phyloP scores from a whole-genome alignment of 352 stramenopile species.

The Globisporangium heterothallicum region DNA sequence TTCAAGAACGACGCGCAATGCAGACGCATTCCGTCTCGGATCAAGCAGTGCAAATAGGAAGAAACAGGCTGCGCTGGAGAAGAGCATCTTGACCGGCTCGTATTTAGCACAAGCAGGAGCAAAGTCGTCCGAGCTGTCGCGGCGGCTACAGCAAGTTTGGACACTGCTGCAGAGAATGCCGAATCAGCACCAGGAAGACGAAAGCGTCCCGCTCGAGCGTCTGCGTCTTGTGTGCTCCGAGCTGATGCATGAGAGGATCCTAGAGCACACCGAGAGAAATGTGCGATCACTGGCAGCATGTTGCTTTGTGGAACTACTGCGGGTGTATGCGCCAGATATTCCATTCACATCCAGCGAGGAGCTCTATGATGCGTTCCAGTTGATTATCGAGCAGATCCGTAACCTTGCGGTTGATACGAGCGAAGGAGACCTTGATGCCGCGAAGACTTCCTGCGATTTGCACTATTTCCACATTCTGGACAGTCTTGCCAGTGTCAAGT shows the following conservation, averaged over 20 bases:
- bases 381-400: slow-evolving; percentile 59
- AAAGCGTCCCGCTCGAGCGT: slow-evolving; percentile 25
- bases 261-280: slow-evolving; percentile 41
- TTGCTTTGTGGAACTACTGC: slow-evolving; percentile 69
- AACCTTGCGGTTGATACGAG: slow-evolving; percentile 21
- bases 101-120: slow-evolving; percentile 24
- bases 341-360: slow-evolving; percentile 63
- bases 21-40: neutral
- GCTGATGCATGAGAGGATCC: slow-evolving; percentile 44
- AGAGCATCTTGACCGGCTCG: slow-evolving; percentile 9
- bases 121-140: slow-evolving; percentile 36
- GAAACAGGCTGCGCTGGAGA: slow-evolving; percentile 1
- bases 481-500: slow-evolving; percentile 53
- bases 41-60: slow-evolving; percentile 6
- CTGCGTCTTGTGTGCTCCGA: slow-evolving; percentile 46
- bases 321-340: slow-evolving; percentile 55
- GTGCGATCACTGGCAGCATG: slow-evolving; percentile 60
- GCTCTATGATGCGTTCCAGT: slow-evolving; percentile 62
- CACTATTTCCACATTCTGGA: slow-evolving; percentile 63
- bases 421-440: neutral
- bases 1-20: neutral
- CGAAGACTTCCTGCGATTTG: slow-evolving; percentile 26
- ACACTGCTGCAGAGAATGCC: slow-evolving; percentile 29
- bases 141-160: slow-evolving; percentile 52
- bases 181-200: slow-evolving; percentile 41